Conservation (phyloP, 768 basidiomycete genomes). For the Podaxis sp. region DNA sequence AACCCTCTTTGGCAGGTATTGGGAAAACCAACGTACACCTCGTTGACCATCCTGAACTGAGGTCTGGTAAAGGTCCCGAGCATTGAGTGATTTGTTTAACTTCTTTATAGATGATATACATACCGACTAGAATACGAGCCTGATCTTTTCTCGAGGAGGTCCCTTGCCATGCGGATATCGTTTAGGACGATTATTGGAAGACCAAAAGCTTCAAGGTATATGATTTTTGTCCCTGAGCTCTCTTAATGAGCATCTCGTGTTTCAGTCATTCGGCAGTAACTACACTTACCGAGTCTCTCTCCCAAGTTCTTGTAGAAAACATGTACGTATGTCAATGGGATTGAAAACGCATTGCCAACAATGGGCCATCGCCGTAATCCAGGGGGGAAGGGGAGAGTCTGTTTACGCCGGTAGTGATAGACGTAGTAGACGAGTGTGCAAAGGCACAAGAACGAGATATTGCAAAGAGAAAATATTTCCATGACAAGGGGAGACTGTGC, state of each 20-base stretch:
- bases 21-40: slow-evolving; percentile 6
- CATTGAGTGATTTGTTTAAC: not conserved
- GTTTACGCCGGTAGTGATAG: not conserved
- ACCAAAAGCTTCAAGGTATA: slow-evolving; percentile 50
- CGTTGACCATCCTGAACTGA: slow-evolving; percentile 1
- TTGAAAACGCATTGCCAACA: slow-evolving; percentile 14
- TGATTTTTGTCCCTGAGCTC: slow-evolving; percentile 32
- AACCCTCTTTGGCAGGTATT: not conserved
- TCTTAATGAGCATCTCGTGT: not conserved
- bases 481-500: not conserved
- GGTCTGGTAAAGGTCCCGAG: slow-evolving; percentile 9
- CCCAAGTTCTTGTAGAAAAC: slow-evolving; percentile 12
- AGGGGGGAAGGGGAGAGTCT: slow-evolving; percentile 1
- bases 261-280: not conserved
- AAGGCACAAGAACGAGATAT: not conserved
- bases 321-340: slow-evolving; percentile 12
- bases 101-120: not conserved
- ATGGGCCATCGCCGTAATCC: slow-evolving; percentile 9
- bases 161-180: slow-evolving; percentile 38
- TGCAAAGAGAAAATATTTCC: not conserved
- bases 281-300: slow-evolving; percentile 12
- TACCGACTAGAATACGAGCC: slow-evolving; percentile 52
- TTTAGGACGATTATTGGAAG: slow-evolving; percentile 39
- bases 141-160: slow-evolving; percentile 58
- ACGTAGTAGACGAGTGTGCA: not conserved